A percentile compares a stretch with the other conserved stretches of the same genome.
Conservation (phyloP, 768 basidiomycete genomes). For the Gloeopeniophorella convolvens region DNA sequence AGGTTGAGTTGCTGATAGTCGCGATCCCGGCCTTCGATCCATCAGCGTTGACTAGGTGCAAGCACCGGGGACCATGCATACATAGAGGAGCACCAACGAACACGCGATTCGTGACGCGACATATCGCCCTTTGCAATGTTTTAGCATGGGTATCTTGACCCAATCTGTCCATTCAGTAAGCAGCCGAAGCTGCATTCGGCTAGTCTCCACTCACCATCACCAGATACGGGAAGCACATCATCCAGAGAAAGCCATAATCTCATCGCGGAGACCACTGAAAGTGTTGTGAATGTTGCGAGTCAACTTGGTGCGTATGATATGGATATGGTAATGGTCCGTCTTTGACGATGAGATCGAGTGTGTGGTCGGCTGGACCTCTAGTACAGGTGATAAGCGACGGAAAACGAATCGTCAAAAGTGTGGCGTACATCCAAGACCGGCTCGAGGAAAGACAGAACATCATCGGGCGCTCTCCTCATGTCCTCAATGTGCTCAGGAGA, state of each 20-base stretch:
- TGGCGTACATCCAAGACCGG: not conserved
- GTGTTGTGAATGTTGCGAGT: not conserved
- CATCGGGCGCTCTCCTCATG: not conserved
- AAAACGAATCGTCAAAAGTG: no score
- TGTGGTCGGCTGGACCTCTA: not conserved
- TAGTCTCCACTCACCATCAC: no score
- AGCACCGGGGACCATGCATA: slow-evolving; percentile 26
- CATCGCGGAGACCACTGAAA: no score
- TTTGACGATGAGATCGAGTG: not conserved
- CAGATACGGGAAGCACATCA: no score
- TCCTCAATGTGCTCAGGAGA: not conserved
- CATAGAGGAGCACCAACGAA: slow-evolving; percentile 36
- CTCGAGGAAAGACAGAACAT: not conserved
- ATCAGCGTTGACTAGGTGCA: slow-evolving; percentile 1
- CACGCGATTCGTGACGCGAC: slow-evolving; percentile 35
- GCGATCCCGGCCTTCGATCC: slow-evolving; percentile 29
- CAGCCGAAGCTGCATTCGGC: no score
- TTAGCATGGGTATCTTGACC: not conserved
- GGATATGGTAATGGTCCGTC: not conserved
- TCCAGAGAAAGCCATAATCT: no score
- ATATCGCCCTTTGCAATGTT: slow-evolving; percentile 22
- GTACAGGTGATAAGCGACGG: no score
- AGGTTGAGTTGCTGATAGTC: slow-evolving; percentile 31
- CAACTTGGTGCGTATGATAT: slow-evolving; percentile 1
- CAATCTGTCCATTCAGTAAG: no score